Conservation (phyloP, 1,284 basidiomycete genomes). For the Trametes versicolor region DNA sequence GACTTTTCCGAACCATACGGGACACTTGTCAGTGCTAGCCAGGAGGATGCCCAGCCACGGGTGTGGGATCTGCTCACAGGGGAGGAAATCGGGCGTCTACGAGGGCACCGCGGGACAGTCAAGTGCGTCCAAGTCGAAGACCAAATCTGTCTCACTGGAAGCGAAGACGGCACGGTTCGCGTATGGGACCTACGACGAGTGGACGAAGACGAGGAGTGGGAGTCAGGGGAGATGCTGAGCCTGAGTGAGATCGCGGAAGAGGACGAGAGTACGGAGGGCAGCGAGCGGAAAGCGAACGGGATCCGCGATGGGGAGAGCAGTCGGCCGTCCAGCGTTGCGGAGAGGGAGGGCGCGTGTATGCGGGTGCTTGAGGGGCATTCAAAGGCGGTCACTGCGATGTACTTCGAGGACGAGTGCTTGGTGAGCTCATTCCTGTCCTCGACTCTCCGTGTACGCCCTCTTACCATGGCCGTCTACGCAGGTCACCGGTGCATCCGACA, state of each 20-base stretch:
- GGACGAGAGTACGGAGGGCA: slow-evolving; percentile 55
- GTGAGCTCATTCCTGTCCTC: slow-evolving; percentile 54
- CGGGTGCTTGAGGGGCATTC: slow-evolving; percentile 91
- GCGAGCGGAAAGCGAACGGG: slow-evolving; percentile 44
- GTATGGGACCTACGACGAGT: slow-evolving; percentile 90
- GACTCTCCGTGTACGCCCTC: background rate
- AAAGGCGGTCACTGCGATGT: slow-evolving; percentile 91
- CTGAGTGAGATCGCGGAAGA: slow-evolving; percentile 73
- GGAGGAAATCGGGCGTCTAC: slow-evolving; percentile 81
- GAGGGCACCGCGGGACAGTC: slow-evolving; percentile 83
- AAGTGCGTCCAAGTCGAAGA: slow-evolving; percentile 96
- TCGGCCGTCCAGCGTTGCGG: slow-evolving; percentile 38
- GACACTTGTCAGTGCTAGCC: slow-evolving; percentile 87
- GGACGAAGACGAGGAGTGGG: slow-evolving; percentile 78
- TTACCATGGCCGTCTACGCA: slow-evolving; percentile 44
- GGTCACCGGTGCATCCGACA: slow-evolving; percentile 98
- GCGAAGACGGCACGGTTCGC: slow-evolving; percentile 85
- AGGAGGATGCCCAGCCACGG: slow-evolving; percentile 79
- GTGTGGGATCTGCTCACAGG: slow-evolving; percentile 92
- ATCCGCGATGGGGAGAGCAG: slow-evolving; percentile 38
- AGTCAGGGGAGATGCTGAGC: slow-evolving; percentile 61
- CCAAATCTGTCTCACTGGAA: slow-evolving; percentile 90
- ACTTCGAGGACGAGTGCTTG: slow-evolving; percentile 94
- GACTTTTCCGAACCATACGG: slow-evolving; percentile 99
- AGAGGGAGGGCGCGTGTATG: slow-evolving; percentile 64